A percentile compares a stretch with the other conserved stretches of the same genome.
phyloP scores from a whole-genome alignment of 2,329 filamentous ascomycete species.

The Ascocoryne sarcoides region DNA sequence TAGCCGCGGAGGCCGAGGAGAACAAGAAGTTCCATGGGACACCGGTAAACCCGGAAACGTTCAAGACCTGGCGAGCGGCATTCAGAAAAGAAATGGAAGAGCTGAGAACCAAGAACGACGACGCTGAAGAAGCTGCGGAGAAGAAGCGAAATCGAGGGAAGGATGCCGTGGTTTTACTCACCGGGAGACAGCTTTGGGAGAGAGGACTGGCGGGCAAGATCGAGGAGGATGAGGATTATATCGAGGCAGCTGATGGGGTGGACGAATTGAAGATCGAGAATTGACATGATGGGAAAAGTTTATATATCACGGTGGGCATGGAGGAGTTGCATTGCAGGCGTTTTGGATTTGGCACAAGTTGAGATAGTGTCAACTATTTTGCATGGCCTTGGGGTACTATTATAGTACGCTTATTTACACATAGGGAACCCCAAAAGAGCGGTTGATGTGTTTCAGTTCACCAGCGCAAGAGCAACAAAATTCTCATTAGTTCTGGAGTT shows the following conservation, averaged over 20 bases:
- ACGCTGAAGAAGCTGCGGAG: slow-evolving; percentile 71
- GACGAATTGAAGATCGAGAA: slow-evolving; percentile 64
- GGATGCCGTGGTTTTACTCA: slow-evolving; percentile 61
- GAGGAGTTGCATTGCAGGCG: slow-evolving; percentile 26
- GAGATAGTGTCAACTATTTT: not conserved
- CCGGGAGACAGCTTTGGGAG: slow-evolving; percentile 73
- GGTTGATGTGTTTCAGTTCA: not conserved
- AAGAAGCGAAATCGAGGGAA: slow-evolving; percentile 70
- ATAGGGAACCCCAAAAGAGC: not conserved
- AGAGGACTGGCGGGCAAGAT: slow-evolving; percentile 58
- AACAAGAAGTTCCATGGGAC: slow-evolving; percentile 95
- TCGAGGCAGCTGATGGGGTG: slow-evolving; percentile 49
- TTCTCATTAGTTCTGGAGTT: no score
- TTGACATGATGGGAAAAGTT: slow-evolving; percentile 13
- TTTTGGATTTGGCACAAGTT: slow-evolving; percentile 6
- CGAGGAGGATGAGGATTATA: slow-evolving; percentile 59
- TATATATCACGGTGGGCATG: slow-evolving; percentile 11
- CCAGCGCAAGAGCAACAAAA: no score
- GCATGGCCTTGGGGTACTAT: not conserved
- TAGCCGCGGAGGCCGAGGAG: slow-evolving; percentile 73
- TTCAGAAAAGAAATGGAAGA: slow-evolving; percentile 80
- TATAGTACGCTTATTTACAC: not conserved
- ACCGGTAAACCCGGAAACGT: slow-evolving; percentile 77
- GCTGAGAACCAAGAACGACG: slow-evolving; percentile 55
- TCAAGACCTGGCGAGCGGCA: slow-evolving; percentile 69